phyloP scores from a whole-genome alignment of 2,329 filamentous ascomycete species.

The Conoideocrella luteorostrata region DNA sequence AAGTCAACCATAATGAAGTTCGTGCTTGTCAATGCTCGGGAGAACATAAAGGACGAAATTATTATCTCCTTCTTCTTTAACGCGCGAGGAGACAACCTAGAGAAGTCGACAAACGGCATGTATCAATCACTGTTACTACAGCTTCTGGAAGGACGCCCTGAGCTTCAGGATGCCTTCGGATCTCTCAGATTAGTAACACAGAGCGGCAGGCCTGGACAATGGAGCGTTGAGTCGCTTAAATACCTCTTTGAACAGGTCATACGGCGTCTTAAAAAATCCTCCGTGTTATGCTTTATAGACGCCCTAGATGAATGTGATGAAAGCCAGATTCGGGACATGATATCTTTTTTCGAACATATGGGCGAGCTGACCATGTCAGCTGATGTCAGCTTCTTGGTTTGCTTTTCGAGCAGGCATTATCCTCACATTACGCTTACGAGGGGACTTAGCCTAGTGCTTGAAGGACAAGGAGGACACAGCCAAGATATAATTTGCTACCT shows the following conservation, averaged over 20 bases:
- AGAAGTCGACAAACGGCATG: no score
- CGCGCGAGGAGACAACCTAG: no score
- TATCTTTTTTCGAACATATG: constrained; percentile 33
- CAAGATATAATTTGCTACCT: constrained; percentile 19
- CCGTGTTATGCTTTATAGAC: constrained; percentile 20
- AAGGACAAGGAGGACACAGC: constrained; percentile 17
- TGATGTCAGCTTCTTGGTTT: constrained; percentile 22
- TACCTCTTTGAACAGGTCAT: constrained; percentile 17
- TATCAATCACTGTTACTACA: no score
- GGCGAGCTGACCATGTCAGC: constrained; percentile 19
- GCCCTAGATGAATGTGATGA: constrained; percentile 42
- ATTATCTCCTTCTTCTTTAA: no score
- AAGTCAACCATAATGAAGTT: constrained; percentile 45
- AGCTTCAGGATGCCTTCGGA: no score
- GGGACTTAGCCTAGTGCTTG: constrained; percentile 19
- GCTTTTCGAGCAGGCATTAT: constrained; percentile 39
- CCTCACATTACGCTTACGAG: constrained; percentile 29
- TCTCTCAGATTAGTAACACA: no score
- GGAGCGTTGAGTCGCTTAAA: background rate
- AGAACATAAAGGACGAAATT: no score
- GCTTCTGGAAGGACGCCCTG: no score
- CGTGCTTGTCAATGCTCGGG: no score
- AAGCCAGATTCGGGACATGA: constrained; percentile 32
- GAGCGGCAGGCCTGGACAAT: no score
- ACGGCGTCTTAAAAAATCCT: constrained; percentile 9